Evolutionary conservation across 805 yeast species (phyloP), one percentile per base, ranked within the genome.

Genomic region (Kuraishia capsulata): DNA sequence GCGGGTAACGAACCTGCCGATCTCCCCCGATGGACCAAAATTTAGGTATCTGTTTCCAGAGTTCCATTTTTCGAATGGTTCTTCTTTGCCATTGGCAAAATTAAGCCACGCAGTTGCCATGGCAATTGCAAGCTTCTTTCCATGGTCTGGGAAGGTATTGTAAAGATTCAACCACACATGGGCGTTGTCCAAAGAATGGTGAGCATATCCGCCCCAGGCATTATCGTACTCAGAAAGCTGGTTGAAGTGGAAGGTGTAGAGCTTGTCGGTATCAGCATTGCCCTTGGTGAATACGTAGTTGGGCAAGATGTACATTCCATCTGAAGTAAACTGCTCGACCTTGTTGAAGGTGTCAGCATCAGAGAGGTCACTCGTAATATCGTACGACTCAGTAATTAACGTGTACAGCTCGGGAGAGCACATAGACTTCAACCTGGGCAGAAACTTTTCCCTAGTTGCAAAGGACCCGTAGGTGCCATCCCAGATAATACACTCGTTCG

Each of bases 171-270:
- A 42, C 46, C 47, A 44, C 8, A 43, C 31, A 25, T 44, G 42
- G 11, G 43, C 46, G 34, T 43, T 41, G 32, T 44, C 48, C 19
- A 44, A 33, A 24, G 48, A 43, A 30, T 44, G 48, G 35, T 44
- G 46, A 2, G 48, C 46, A 29, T 39, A 41, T 4, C 41, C 41
- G 16, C 33, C 21, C 35, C n/a, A 38, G 35, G 40, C 41, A 11
- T 42, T 39, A 29, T 23, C 26, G 26, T 30, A 42, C 18, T 41
- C 35, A n/a, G 46, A 42, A 14, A 30, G 30, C 36, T 44, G 46
- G 35, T 42, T 40, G 26, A 44, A 44, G 29, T 44, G 47, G 32
- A 11, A 28, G 6, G 31, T 17, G 31, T 28, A 28, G 8, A 28
- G 31, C 31, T 23, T 23, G 26, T 9, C 17, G 26, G 11, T 24